Evolutionary conservation across 2,329 filamentous ascomycete species (phyloP).

Genomic region (Fusarium foetens): DNA sequence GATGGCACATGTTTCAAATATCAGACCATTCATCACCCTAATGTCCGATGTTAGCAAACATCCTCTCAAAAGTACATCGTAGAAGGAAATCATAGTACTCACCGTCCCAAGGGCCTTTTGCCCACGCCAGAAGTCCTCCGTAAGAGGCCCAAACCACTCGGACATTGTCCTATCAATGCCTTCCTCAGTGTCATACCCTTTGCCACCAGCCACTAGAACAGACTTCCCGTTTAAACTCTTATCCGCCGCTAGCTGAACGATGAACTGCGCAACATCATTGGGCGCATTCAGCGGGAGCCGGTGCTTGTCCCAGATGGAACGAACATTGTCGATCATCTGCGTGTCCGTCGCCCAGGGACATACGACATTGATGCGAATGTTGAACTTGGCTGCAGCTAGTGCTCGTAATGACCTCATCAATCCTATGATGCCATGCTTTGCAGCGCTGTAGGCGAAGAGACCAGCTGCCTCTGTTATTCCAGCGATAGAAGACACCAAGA

Average conservation of each 20-base stretch:
- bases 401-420: not conserved
- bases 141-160: not conserved
- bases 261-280: not conserved
- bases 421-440: not conserved
- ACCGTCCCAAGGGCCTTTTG: not conserved
- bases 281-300: not conserved
- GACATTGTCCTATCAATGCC: not conserved
- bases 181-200: not conserved
- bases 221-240: not conserved
- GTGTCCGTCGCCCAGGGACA: constrained; percentile 6
- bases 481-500: not conserved
- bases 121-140: not conserved
- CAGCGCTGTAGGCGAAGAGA: not conserved
- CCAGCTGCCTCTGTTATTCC: not conserved
- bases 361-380: not conserved
- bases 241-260: not conserved
- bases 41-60: fast-evolving
- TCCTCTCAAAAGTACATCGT: fast-evolving
- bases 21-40: not conserved
- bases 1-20: fast-evolving
- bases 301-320: not conserved
- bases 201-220: not conserved
- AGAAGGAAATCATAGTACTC: fast-evolving
- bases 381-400: fast-evolving
- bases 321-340: not conserved